Percentiles rank a stretch among this genome's conserved stretches.
Evolutionary conservation across 1,284 basidiomycete genomes (phyloP).

Genomic region (Puccinia horiana): DNA sequence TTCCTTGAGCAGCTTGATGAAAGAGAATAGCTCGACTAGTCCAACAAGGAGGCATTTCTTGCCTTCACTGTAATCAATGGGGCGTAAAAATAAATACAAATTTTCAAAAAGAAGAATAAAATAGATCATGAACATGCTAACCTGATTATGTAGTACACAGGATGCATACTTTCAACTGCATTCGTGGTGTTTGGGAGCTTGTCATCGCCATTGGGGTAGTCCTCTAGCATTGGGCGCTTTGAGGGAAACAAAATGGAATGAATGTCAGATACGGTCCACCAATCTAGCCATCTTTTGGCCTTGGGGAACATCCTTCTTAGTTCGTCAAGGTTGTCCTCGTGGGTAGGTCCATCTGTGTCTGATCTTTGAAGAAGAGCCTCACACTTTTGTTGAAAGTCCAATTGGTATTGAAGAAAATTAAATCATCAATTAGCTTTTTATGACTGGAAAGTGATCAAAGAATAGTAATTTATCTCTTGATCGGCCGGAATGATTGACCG

Average conservation of each 20-base stretch:
- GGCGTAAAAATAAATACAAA: neutral
- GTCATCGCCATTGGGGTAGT: neutral
- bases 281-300: constrained; percentile 1
- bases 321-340: constrained; percentile 6
- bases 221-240: neutral
- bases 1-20: neutral
- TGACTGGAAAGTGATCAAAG: neutral
- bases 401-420: neutral
- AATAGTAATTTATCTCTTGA: neutral
- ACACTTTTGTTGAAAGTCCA: neutral
- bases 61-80: neutral
- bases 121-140: neutral
- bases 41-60: neutral
- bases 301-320: neutral
- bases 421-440: neutral
- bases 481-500: neutral
- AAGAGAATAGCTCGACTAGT: neutral
- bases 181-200: neutral
- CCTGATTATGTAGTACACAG: neutral
- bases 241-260: neutral
- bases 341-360: neutral
- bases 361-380: neutral
- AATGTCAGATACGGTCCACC: constrained; percentile 1
- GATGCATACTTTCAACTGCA: neutral
- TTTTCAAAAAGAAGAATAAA: neutral